A percentile compares a stretch with the other conserved stretches of the same genome.
These are phyloP conservation scores for Rhodotorula babjevae DNA, from an alignment of 768 basidiomycete species.

Conservation along the genomic window DNA sequence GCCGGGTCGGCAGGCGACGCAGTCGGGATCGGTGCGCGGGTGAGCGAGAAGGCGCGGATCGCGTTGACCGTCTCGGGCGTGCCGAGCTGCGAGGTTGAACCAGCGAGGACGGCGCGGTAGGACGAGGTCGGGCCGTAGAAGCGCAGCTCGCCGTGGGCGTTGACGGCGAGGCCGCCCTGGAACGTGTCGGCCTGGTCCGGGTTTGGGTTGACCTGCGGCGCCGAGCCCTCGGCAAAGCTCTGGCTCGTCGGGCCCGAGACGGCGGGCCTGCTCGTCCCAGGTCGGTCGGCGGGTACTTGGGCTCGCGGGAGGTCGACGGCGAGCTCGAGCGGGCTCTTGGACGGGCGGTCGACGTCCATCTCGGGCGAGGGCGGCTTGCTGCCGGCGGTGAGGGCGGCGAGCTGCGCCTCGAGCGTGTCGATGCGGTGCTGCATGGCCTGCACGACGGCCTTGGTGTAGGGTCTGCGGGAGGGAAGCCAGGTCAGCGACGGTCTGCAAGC, in stretches of 20 bases:
- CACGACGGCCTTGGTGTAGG: conserved; percentile 33
- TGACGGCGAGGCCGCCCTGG: conserved; percentile 23
- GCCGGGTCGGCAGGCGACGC: conserved; percentile 14
- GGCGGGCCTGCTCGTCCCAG: too few relatives aligned
- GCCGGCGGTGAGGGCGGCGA: conserved; percentile 13
- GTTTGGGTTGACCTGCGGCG: not conserved
- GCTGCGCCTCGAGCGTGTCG: conserved; percentile 33
- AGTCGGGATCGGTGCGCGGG: conserved; percentile 23
- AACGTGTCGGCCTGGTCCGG: conserved; percentile 15
- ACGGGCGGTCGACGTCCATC: not conserved
- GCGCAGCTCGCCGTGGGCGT: conserved; percentile 22
- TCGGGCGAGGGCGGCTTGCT: not conserved
- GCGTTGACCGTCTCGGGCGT: conserved; percentile 16
- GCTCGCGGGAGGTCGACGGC: too few relatives aligned
- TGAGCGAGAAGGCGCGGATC: conserved; percentile 22
- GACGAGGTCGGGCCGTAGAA: conserved; percentile 21
- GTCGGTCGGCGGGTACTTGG: too few relatives aligned
- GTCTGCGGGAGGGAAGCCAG: not conserved
- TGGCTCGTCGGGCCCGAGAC: not conserved
- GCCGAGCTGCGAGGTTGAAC: conserved; percentile 15
- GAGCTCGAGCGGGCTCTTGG: not conserved
- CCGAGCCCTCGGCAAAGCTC: not conserved
- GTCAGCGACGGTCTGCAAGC: too few relatives aligned
- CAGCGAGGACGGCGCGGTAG: conserved; percentile 35
- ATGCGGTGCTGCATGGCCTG: conserved; percentile 37